Conservation (phyloP, 176 grass and related monocot species). For the Areca catechu region DNA sequence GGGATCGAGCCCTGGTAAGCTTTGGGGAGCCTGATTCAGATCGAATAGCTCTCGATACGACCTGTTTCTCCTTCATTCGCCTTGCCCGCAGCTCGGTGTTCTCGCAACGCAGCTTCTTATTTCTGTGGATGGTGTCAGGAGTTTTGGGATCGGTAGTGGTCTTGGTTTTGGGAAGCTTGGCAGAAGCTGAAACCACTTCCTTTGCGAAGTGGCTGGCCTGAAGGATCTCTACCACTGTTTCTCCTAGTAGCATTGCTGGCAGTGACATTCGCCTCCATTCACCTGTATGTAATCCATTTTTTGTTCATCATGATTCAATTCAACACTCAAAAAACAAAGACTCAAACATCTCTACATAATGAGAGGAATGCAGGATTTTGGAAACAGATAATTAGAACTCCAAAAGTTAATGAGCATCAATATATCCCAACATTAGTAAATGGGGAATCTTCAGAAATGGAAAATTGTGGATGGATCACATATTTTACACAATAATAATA, state of each 20-base stretch:
- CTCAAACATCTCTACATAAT: background rate
- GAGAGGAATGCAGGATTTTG: too few relatives aligned
- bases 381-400: too few relatives aligned
- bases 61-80: constrained; percentile 74
- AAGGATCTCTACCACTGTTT: constrained; percentile 74
- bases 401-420: too few relatives aligned
- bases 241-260: constrained; percentile 74
- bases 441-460: too few relatives aligned
- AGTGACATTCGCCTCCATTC: constrained; percentile 67
- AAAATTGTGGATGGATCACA: too few relatives aligned
- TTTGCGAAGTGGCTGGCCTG: constrained; percentile 63
- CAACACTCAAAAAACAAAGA: background rate
- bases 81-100: constrained; percentile 33
- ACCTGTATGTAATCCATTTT: constrained; percentile 6
- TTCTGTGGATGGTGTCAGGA: constrained; percentile 25
- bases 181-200: constrained; percentile 31
- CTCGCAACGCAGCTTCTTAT: constrained; percentile 20
- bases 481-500: too few relatives aligned
- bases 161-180: background rate
- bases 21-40: constrained; percentile 38
- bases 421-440: too few relatives aligned
- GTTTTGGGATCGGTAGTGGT: constrained; percentile 32
- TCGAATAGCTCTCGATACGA: constrained; percentile 14
- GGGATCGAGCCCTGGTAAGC: constrained; percentile 34
- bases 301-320: background rate